phyloP scores from a whole-genome alignment of 2,329 filamentous ascomycete species.

The Colletotrichum sojae region DNA sequence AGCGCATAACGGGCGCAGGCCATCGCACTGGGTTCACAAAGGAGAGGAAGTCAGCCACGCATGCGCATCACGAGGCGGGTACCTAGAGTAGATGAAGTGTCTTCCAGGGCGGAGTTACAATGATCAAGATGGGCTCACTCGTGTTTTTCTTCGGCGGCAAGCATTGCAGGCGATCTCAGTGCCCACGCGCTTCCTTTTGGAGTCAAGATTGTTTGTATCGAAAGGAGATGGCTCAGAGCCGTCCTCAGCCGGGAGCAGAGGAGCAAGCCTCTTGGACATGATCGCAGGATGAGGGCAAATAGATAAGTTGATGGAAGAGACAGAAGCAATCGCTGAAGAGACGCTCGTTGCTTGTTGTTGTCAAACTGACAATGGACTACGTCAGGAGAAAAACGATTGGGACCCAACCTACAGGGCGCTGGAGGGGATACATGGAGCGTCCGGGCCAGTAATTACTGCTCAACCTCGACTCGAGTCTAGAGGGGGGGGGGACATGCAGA shows the following conservation, averaged over 20 bases:
- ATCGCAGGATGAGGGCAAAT: neutral
- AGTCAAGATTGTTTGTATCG: conserved; percentile 6
- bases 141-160: conserved; percentile 44
- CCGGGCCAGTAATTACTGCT: too few species aligned
- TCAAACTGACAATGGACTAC: too few species aligned
- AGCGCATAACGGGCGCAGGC: conserved; percentile 41
- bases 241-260: conserved; percentile 25
- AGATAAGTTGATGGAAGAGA: too few species aligned
- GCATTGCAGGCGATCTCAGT: conserved; percentile 46
- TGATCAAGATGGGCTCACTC: conserved; percentile 37
- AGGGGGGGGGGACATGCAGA: too few species aligned
- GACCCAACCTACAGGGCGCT: too few species aligned
- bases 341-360: too few species aligned
- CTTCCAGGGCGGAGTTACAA: neutral
- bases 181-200: conserved; percentile 44
- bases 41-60: conserved; percentile 2
- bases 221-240: neutral
- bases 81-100: neutral
- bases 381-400: too few species aligned
- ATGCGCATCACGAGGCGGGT: too few species aligned
- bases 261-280: conserved; percentile 30
- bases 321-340: too few species aligned
- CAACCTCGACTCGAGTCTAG: too few species aligned
- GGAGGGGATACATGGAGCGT: too few species aligned
- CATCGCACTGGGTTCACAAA: conserved; percentile 41